These are phyloP conservation scores for Aspergillus ochraceus DNA, from an alignment of 2,329 filamentous ascomycete species.

Conservation along the genomic window DNA sequence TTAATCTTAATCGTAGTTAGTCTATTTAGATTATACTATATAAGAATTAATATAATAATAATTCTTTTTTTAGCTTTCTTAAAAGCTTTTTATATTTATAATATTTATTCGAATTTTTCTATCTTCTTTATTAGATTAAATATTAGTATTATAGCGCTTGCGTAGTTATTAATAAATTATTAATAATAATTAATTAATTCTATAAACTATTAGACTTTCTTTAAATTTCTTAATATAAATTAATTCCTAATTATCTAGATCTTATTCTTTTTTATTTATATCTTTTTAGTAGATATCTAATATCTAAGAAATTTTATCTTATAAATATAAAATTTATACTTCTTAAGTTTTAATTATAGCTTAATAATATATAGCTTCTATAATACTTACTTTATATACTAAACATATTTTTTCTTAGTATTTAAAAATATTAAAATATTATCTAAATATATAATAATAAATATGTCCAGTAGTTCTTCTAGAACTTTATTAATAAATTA, in stretches of 20 bases:
- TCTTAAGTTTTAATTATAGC: background rate
- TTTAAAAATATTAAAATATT: constrained; percentile 8
- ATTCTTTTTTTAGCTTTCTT: background rate
- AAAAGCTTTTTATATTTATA: background rate
- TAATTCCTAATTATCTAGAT: background rate
- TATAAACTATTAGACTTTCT: background rate
- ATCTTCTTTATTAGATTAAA: background rate
- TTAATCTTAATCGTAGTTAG: too few species aligned
- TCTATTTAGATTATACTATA: too few species aligned
- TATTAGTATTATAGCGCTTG: background rate
- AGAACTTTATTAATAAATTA: constrained; percentile 5
- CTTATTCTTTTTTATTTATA: background rate
- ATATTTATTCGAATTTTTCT: background rate
- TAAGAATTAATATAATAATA: constrained; percentile 1
- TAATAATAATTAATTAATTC: background rate
- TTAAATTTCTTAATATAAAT: constrained; percentile 1
- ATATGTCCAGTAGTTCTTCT: background rate
- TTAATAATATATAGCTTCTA: background rate
- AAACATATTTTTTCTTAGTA: background rate
- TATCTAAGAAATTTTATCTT: background rate
- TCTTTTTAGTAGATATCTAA: background rate
- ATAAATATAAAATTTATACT: constrained; percentile 2
- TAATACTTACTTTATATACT: background rate
- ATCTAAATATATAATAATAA: constrained; percentile 4
- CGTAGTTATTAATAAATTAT: background rate